Conservation (phyloP, 2,329 filamentous ascomycete species). For the Claviceps sp. region DNA sequence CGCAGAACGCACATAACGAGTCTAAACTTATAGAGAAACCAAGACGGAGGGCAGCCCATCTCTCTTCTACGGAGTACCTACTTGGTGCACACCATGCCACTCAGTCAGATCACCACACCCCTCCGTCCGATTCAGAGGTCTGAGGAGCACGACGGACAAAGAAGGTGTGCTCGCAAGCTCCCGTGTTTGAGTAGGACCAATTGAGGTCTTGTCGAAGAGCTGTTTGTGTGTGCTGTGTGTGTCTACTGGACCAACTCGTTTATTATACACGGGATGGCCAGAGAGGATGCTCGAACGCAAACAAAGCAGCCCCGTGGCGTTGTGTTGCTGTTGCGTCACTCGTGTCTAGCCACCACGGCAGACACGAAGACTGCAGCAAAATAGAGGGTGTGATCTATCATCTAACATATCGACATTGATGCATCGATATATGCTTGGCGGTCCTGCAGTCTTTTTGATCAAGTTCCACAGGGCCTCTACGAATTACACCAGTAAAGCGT, state of each 20-base stretch:
- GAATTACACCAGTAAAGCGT: neutral
- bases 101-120: too few relatives aligned
- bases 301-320: neutral
- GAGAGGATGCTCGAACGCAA: neutral
- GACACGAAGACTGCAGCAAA: constrained; percentile 2
- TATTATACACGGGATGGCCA: neutral
- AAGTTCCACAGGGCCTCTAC: neutral
- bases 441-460: neutral
- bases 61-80: too few relatives aligned
- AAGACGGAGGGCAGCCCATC: too few relatives aligned
- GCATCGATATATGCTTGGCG: neutral
- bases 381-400: too few relatives aligned
- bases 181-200: too few relatives aligned
- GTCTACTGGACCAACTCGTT: neutral
- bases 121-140: too few relatives aligned
- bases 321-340: neutral
- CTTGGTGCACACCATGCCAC: too few relatives aligned
- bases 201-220: too few relatives aligned
- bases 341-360: neutral
- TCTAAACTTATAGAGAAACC: too few relatives aligned
- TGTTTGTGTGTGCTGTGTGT: neutral
- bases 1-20: too few relatives aligned
- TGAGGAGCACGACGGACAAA: too few relatives aligned
- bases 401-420: neutral
- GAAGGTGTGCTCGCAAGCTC: too few relatives aligned